Evolutionary conservation across 2,329 filamentous ascomycete species (phyloP), one percentile per base, ranked within the genome.

Genomic region (Cryoendolithus antarcticus): DNA sequence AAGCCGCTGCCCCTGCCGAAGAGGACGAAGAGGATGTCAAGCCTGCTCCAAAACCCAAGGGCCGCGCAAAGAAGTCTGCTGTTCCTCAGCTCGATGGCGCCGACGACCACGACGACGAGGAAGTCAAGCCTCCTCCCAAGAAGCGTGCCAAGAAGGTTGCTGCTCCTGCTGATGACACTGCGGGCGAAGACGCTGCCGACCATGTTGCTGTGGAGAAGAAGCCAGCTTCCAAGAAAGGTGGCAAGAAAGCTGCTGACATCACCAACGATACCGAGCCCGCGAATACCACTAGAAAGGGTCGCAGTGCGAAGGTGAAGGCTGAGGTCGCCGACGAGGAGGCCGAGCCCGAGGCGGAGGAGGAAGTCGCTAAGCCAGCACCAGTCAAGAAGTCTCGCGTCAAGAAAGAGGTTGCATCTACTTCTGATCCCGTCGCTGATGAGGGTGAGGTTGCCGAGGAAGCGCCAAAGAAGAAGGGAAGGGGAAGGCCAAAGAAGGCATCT

Each of bases 251-350:
- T 27, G 24, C 24, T 27, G 7, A 6, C 7, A 27, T 8, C 7
- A 27, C 24, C 24, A 62, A 65, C 36, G 60, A 68, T 39, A 42
- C 57, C 12, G 56, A 48, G 9, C 62, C 56, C 3, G 66, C 65
- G 19, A 43, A 34, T 15, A 35, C 29, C 30, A 34, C 33, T 34
- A 40, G 35, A 19, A 30, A 35, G 11, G 24, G 24, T 27, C 24
- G 30, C 13, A 48, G 58, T 24, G 58, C 50, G 4, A 48, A 58
- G 9, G 64, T 59, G 5, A 8, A 37, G 67, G 66, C 56, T 28
- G 57, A 56, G 7, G 69, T 71, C 37, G 69, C 52, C 2, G 66
- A 69, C 2, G 67, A 67, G 1, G 70, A 71, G 34, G 62, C 71
- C 37, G 41, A 60, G 45, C 49, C 45, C 33, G 61, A 67, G 48